Base-by-base conservation (phyloP, 2,329 filamentous ascomycete genomes). In the Scorias spongiosa region DNA sequence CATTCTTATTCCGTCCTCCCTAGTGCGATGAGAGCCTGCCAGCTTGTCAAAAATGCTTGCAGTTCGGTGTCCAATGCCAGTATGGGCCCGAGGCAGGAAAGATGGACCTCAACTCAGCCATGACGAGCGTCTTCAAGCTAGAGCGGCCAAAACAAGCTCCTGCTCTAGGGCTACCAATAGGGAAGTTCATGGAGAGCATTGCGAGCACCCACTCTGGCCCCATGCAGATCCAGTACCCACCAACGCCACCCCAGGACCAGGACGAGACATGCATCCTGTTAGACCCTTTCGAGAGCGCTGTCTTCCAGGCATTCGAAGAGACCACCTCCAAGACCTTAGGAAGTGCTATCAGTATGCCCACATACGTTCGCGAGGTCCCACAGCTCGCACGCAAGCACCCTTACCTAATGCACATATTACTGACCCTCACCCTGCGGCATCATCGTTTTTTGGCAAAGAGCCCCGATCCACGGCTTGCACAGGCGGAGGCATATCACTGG, bases 1-100 rank as follows among this genome's bases (percentile, higher is more conserved):
- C 20, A 26, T 26, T 7, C 20, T 26, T 7, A 7, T 26, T 26
- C 20, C 20, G 7, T 26, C 4, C 7, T 26, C 29, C 38, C 18
- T 42, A 74, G 71, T 78, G 74, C 48, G 74, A 77, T 51, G 73
- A 76, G 51, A 49, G 51, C 2, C 68, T 63, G 36, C 74, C 73
- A 0, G 49, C 54, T 1, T 77, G 73, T 50, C 57, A 60, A 29
- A 69, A 67, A 45, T 77, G 74, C 50, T 41, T 57, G 10, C 50
- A 59, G 2, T 72, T 65, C 42, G 65, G 70, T 12, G 67, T 73
- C 2, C 56, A 62, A 8, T 76, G 72, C 56, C 64, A 64, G 44
- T 75, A 71, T 48, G 60, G 65, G 8, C 47, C 55, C 41, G 43
- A 48, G 43, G 28, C 26, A 26, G 30, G 44, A 5, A 37, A 41